Evolutionary conservation across 1,284 basidiomycete genomes (phyloP).

Genomic region (Boletus sp.): DNA sequence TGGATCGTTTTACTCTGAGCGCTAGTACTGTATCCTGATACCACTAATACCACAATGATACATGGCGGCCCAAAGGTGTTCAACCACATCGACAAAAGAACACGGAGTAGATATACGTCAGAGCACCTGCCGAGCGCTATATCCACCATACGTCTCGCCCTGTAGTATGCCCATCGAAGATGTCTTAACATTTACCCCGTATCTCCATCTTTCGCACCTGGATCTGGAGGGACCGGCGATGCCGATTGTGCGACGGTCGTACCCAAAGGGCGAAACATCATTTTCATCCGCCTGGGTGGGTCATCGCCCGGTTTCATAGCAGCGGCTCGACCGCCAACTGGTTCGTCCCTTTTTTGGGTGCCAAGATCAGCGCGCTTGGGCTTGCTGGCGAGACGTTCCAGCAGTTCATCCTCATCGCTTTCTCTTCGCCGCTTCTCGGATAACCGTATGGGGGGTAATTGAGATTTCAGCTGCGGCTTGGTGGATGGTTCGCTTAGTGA

Average conservation of each 20-base stretch:
- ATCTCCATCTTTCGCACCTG: constrained; percentile 69
- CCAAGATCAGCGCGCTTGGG: constrained; percentile 49
- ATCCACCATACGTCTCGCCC: background rate
- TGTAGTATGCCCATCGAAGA: background rate
- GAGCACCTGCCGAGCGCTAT: constrained; percentile 2
- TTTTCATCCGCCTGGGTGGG: constrained; percentile 72
- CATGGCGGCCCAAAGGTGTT: constrained; percentile 7
- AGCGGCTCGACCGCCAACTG: constrained; percentile 26
- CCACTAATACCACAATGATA: constrained; percentile 7
- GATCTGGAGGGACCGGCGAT: constrained; percentile 51
- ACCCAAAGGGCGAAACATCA: constrained; percentile 58
- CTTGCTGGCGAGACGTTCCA: constrained; percentile 54
- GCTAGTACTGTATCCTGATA: constrained; percentile 6
- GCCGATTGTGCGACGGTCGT: constrained; percentile 31
- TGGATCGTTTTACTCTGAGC: constrained; percentile 1
- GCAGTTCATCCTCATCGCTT: constrained; percentile 65
- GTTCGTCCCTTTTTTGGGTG: constrained; percentile 35
- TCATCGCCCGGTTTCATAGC: constrained; percentile 52
- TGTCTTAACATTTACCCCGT: constrained; percentile 47
- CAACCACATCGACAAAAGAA: constrained; percentile 8
- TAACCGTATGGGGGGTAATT: constrained; percentile 40
- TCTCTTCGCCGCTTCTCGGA: constrained; percentile 72
- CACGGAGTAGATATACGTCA: constrained; percentile 13
- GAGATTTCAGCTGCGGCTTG: constrained; percentile 37
- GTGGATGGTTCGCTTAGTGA: constrained; percentile 32